Base-by-base conservation (phyloP, 2,329 filamentous ascomycete species). In the Coleophoma cylindrospora region DNA sequence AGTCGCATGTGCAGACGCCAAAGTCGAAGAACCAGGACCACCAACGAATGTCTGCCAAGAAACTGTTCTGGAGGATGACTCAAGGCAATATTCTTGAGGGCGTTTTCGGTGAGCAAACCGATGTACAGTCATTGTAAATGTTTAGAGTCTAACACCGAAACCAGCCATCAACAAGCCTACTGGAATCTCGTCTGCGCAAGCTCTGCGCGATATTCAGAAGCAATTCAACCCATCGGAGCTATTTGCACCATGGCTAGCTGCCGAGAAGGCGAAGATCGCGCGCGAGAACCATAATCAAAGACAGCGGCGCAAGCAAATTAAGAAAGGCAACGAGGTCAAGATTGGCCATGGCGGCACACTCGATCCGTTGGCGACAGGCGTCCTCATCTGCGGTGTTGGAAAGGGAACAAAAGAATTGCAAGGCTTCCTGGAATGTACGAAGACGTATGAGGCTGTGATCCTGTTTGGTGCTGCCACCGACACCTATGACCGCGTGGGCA, bases 261-360 rank as follows among this genome's bases (percentile, higher is more conserved):
- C 77, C 47, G 84, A 91, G 59, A 74, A 74, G 49, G 69, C 69
- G 1, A 74, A 73, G 44, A 79, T 81, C 51, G 68, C 74, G 14
- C 69, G 73, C 57, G 84, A 89, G 66, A 72, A 71, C 51, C 74
- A 77, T 51, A 73, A 74, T 51, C 81, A 86, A 64, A 77, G 77
- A 58, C 75, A 77, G 58, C 79, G 84, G 53, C 78, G 83, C 53
- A 72, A 72, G 55, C 71, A 70, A 43, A 75, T 77, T 55, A 80
- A 81, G 66, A 77, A 77, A 59, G 74, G 78, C 1, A 66, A 85
- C 5, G 81, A 89, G 54, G 86, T 97, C 59, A 99, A 97, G 74
- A 88, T 97, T 63, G 94, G 94, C 34, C 94, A 99, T 71, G 94
- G 94, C 53, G 94, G 94, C 40, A 99, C 94, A 2, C 79, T 99